Evolutionary conservation across 768 basidiomycete genomes (phyloP).

Genomic region (Auricularia heimuer): DNA sequence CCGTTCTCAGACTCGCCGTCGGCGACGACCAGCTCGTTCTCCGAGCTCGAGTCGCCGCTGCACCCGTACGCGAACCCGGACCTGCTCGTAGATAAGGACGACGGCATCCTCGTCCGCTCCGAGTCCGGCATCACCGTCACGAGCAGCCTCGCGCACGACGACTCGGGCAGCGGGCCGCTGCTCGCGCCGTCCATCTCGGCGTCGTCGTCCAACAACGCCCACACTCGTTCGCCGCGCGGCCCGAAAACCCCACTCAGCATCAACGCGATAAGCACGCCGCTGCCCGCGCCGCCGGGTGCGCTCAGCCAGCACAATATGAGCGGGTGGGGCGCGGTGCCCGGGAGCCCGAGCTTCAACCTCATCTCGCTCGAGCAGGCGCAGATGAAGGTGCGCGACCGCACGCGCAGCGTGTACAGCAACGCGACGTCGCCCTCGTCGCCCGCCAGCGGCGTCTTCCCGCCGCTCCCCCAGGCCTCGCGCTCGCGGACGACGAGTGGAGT

Average conservation of each 20-base stretch:
- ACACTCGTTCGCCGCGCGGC: slow-evolving; percentile 3
- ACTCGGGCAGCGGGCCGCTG: not conserved
- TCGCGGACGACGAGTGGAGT: slow-evolving; percentile 13
- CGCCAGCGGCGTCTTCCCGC: slow-evolving; percentile 9
- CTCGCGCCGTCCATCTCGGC: not conserved
- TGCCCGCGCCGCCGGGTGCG: not conserved
- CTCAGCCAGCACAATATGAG: not conserved
- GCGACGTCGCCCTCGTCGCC: slow-evolving; percentile 1
- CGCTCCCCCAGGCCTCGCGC: slow-evolving; percentile 18
- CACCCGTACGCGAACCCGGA: slow-evolving; percentile 83
- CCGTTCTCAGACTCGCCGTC: not conserved
- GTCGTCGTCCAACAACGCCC: not conserved
- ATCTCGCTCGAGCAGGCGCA: slow-evolving; percentile 75
- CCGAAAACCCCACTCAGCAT: slow-evolving; percentile 4
- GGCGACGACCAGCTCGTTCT: not conserved
- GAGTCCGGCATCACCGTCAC: slow-evolving; percentile 1
- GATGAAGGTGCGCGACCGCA: slow-evolving; percentile 46
- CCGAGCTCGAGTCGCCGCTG: slow-evolving; percentile 12
- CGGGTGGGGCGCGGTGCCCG: not conserved
- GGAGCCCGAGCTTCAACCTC: slow-evolving; percentile 43
- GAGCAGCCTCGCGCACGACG: not conserved
- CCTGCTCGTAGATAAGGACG: slow-evolving; percentile 24
- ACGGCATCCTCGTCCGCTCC: not conserved
- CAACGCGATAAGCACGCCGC: not conserved
- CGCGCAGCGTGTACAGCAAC: slow-evolving; percentile 37